Percentiles rank a stretch among this genome's conserved stretches.
These are phyloP conservation scores for Saturnispora bothae DNA, from an alignment of 805 yeast species.

Conservation along the genomic window DNA sequence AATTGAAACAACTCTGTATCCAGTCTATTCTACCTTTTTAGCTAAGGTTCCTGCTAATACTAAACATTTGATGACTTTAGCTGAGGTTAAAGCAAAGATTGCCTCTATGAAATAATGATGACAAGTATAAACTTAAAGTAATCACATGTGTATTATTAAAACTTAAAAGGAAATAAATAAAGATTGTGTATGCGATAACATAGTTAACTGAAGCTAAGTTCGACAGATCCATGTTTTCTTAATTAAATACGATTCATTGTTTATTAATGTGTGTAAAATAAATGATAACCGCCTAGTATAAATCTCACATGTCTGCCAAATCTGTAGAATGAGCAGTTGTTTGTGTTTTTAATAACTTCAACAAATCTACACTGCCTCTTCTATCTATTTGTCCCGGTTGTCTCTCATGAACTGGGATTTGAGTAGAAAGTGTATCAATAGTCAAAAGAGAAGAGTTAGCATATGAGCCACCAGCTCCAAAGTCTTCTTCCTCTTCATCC, in stretches of 20 bases:
- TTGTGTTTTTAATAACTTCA: slow-evolving; percentile 3
- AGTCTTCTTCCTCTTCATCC: background rate
- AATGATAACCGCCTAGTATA: too few relatives aligned
- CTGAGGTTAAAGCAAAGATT: slow-evolving; percentile 7
- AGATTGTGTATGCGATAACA: too few relatives aligned
- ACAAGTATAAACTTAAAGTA: background rate
- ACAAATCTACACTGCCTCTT: slow-evolving; percentile 4
- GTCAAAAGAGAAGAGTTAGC: slow-evolving; percentile 3
- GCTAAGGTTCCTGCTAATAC: slow-evolving; percentile 59
- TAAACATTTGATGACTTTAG: slow-evolving; percentile 41
- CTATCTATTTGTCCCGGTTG: background rate
- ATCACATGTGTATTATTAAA: too few relatives aligned
- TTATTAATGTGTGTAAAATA: background rate
- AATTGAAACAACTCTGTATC: slow-evolving; percentile 59
- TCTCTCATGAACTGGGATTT: slow-evolving; percentile 1
- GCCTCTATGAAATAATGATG: background rate
- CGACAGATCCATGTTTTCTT: too few relatives aligned
- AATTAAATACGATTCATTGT: too few relatives aligned
- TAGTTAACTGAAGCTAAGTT: too few relatives aligned
- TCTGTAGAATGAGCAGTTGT: slow-evolving; percentile 1
- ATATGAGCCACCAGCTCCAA: background rate
- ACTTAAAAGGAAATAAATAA: too few relatives aligned
- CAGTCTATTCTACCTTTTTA: slow-evolving; percentile 77
- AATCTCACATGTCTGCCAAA: slow-evolving; percentile 7
- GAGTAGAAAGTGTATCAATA: slow-evolving; percentile 6